These are phyloP conservation scores for Diplodia corticola DNA, from an alignment of 2,329 filamentous ascomycete genomes.

Conservation along the genomic window DNA sequence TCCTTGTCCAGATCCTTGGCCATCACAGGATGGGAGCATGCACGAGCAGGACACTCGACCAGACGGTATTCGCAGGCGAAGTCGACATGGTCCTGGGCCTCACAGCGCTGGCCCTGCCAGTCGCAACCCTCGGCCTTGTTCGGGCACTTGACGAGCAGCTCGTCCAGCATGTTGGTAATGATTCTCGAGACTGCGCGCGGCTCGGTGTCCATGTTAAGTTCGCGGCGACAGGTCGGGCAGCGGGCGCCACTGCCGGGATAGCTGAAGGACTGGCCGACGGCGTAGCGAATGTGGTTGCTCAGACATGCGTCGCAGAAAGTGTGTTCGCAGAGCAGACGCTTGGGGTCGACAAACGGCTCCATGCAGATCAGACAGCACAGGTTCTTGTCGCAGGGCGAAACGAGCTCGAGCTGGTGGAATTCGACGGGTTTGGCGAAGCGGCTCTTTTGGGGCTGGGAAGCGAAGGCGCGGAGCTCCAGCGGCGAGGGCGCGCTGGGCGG, in stretches of 20 bases:
- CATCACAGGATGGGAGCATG: conserved; percentile 54
- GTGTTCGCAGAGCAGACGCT: conserved; percentile 62
- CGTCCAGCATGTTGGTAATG: conserved; percentile 62
- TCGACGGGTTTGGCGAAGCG: conserved; percentile 48
- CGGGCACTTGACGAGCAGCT: conserved; percentile 61
- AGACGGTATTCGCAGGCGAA: conserved; percentile 60
- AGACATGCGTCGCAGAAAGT: conserved; percentile 64
- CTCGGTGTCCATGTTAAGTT: conserved; percentile 29
- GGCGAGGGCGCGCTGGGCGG: conserved; percentile 42
- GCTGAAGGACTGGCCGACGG: neutral
- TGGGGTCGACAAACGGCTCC: conserved; percentile 60
- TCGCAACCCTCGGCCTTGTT: conserved; percentile 56
- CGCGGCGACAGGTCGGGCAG: conserved; percentile 60
- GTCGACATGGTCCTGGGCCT: conserved; percentile 60
- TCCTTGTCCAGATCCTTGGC: conserved; percentile 56
- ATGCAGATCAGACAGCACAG: conserved; percentile 66
- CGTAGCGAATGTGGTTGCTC: conserved; percentile 34
- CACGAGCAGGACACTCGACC: conserved; percentile 53
- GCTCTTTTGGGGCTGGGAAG: conserved; percentile 40
- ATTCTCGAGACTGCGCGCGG: conserved; percentile 52
- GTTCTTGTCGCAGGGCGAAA: conserved; percentile 58
- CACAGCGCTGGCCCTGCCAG: conserved; percentile 55
- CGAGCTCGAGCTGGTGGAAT: conserved; percentile 59
- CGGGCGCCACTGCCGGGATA: conserved; percentile 32
- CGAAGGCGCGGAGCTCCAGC: conserved; percentile 40